Evolutionary conservation across 208 protist genomes (phyloP), one percentile per base, ranked within the genome.

Genomic region (Novymonas esmeraldas): DNA sequence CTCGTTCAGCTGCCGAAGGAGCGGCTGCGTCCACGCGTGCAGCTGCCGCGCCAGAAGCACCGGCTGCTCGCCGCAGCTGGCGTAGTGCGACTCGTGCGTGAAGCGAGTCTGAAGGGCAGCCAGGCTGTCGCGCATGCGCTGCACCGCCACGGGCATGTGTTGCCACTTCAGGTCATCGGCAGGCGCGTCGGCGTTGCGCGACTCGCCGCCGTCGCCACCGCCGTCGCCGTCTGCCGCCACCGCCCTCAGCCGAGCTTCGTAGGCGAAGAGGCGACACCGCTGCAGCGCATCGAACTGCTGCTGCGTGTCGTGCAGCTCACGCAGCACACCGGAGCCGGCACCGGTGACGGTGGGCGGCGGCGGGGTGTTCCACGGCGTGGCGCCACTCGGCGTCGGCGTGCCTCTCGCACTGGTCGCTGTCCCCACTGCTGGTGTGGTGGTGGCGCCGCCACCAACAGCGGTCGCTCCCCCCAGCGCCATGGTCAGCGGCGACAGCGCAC

Each of bases 1-100:
- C 6, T 88, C 78, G 28, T 73, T 71, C 36, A 85, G 39, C 11
- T 91, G 66, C n/a, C 69, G 68, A 9, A 94, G 48, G 26, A 91
- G 76, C 41, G 72, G 75, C 42, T 74, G 61, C 22, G 78, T 66
- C 82, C 76, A 87, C 18, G 56, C 49, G 18, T 70, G 74, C 57
- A 86, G 52, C 34, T 74, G 50, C 36, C 48, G 66, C 64, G 57
- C 54, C 4, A 84, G 46, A n/a, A 48, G 34, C 24, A 69, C 48
- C 2, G 61, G 33, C 28, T 62, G 65, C 24, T 48, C 5, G 5
- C 64, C 54, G 50, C 78, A 81, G 42, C 50, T 34, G 24, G 69
- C 80, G 52, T 58, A 70, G 55, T 69, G 60, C n/a, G 69, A 75
- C 18, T 58, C 69, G 22, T 14, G 31, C 24, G 56, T 58, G 22